A percentile compares a stretch with the other conserved stretches of the same genome.
These are phyloP conservation scores for Vanderwaltozyma polyspora DNA, from an alignment of 805 yeast species.

Conservation along the genomic window DNA sequence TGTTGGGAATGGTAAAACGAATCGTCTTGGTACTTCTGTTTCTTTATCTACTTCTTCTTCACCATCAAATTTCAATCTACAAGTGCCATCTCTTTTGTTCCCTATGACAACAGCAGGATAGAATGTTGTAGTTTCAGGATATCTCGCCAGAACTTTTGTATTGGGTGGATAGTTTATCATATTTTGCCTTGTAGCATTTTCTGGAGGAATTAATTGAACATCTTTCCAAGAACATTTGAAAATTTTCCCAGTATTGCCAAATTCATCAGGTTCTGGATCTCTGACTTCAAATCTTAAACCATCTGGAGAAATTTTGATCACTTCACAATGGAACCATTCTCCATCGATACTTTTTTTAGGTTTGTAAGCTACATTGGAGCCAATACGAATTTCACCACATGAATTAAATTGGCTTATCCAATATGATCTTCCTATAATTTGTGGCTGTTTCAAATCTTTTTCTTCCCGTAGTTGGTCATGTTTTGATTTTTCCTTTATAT, in stretches of 20 bases:
- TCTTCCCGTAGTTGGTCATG: slow-evolving; percentile 2
- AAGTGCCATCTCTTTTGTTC: slow-evolving; percentile 58
- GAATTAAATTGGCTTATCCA: slow-evolving; percentile 48
- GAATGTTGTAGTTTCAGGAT: slow-evolving; percentile 95
- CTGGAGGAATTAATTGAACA: slow-evolving; percentile 57
- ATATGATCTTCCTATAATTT: slow-evolving; percentile 33
- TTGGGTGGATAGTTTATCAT: slow-evolving; percentile 53
- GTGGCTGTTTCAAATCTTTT: slow-evolving; percentile 14
- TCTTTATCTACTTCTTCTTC: slow-evolving; percentile 95
- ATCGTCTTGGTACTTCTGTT: slow-evolving; percentile 78
- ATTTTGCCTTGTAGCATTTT: slow-evolving; percentile 27
- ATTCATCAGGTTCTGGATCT: slow-evolving; percentile 96
- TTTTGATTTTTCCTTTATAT: slow-evolving; percentile 7
- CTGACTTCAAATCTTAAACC: slow-evolving; percentile 77
- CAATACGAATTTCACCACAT: slow-evolving; percentile 44
- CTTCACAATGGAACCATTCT: slow-evolving; percentile 96
- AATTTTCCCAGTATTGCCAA: slow-evolving; percentile 75
- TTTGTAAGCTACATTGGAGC: slow-evolving; percentile 83
- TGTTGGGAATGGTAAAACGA: slow-evolving; percentile 67
- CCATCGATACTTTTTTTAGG: slow-evolving; percentile 50
- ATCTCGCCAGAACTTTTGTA: slow-evolving; percentile 77
- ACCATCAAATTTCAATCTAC: slow-evolving; percentile 81
- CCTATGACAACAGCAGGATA: slow-evolving; percentile 90
- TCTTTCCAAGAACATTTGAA: slow-evolving; percentile 80
- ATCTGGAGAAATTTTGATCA: slow-evolving; percentile 62